These are phyloP conservation scores for Euphorbia tirucalli DNA, from an alignment of 345 rosid species.

Conservation along the genomic window DNA sequence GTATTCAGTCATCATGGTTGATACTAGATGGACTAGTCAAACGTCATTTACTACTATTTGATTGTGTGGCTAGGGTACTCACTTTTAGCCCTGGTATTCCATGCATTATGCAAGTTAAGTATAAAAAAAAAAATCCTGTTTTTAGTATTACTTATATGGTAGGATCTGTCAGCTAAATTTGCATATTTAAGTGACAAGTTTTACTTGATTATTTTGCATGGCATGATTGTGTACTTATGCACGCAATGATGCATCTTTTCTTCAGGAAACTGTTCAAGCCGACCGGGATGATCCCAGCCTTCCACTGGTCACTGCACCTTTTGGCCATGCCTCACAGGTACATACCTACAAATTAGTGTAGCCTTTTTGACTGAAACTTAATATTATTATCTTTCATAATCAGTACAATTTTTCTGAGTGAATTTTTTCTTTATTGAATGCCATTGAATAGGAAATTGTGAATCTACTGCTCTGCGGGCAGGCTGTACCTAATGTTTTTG, in stretches of 20 bases:
- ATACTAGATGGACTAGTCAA: neutral
- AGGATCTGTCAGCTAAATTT: neutral
- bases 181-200: neutral
- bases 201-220: neutral
- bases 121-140: too few species aligned
- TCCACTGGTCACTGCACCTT: constrained; percentile 95
- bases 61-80: too few species aligned
- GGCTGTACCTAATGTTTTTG: constrained; percentile 95
- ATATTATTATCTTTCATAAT: constrained; percentile 1
- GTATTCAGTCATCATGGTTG: neutral
- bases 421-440: constrained; percentile 13
- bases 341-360: constrained; percentile 8
- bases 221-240: neutral
- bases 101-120: too few species aligned
- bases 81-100: too few species aligned
- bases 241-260: neutral
- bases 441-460: constrained; percentile 78
- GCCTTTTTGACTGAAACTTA: constrained; percentile 6
- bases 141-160: neutral
- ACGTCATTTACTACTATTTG: neutral
- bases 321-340: constrained; percentile 99
- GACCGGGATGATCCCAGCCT: constrained; percentile 94
- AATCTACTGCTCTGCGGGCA: constrained; percentile 90
- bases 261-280: constrained; percentile 77
- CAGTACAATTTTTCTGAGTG: constrained; percentile 7